These are phyloP conservation scores for Calocybe gangraenosa DNA, from an alignment of 768 basidiomycete species.

Conservation along the genomic window DNA sequence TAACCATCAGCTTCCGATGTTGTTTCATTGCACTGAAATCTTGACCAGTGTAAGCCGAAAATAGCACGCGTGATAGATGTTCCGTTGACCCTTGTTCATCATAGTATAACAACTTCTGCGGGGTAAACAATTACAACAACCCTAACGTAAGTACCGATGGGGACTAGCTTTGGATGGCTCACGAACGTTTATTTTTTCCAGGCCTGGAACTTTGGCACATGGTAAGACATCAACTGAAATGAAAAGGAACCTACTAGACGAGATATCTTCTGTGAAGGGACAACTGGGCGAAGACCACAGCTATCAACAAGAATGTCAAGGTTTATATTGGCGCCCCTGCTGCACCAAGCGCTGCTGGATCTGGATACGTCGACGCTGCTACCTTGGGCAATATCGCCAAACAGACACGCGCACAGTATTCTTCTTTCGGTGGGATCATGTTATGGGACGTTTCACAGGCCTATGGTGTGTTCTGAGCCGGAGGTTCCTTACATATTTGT, in stretches of 20 bases:
- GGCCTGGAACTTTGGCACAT: constrained; percentile 46
- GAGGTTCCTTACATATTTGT: background rate
- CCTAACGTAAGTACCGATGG: constrained; percentile 27
- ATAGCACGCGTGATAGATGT: too few relatives aligned
- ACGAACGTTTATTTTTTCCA: constrained; percentile 7
- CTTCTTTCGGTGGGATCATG: constrained; percentile 53
- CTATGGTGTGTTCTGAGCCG: constrained; percentile 25
- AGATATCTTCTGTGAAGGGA: constrained; percentile 29
- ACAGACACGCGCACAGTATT: constrained; percentile 38
- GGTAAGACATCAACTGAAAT: constrained; percentile 24
- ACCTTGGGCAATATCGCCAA: constrained; percentile 37
- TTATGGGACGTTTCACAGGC: constrained; percentile 40
- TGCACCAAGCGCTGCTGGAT: constrained; percentile 43
- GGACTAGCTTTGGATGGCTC: background rate
- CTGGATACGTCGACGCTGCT: constrained; percentile 45
- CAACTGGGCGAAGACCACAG: constrained; percentile 50
- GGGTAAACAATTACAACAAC: constrained; percentile 37
- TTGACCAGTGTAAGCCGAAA: constrained; percentile 10
- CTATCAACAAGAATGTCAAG: constrained; percentile 51
- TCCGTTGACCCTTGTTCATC: background rate
- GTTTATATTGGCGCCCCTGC: constrained; percentile 56
- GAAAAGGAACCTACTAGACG: too few relatives aligned
- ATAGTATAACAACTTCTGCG: constrained; percentile 21
- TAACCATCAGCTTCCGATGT: background rate
- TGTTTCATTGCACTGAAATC: background rate